These are phyloP conservation scores for Beta macrorhiza DNA, from an alignment of 179 eudicot genomes.

Conservation along the genomic window DNA sequence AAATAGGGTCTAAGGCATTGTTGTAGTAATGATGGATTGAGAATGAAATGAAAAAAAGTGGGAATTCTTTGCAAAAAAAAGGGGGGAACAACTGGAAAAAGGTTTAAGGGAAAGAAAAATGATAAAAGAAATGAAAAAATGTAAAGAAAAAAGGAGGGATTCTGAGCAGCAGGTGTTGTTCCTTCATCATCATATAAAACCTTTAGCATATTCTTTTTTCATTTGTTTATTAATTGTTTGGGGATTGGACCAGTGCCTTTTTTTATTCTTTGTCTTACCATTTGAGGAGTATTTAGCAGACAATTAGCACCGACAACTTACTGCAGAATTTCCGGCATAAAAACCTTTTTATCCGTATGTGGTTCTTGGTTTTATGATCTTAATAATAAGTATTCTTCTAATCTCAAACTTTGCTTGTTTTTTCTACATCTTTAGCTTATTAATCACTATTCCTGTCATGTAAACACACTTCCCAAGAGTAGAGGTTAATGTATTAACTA, in stretches of 20 bases:
- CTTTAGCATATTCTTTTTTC: conserved; percentile 27
- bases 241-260: conserved; percentile 13
- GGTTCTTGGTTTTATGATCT: conserved; percentile 23
- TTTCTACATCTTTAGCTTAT: background rate
- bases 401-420: background rate
- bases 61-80: conserved; percentile 22
- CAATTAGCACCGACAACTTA: conserved; percentile 43
- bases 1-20: no score
- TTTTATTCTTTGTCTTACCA: conserved; percentile 23
- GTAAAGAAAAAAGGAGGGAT: conserved; percentile 7
- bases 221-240: conserved; percentile 8
- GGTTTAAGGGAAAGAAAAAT: conserved; percentile 9
- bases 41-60: background rate
- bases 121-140: conserved; percentile 4
- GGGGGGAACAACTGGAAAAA: conserved; percentile 17
- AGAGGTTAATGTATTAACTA: no score
- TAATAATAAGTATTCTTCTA: conserved; percentile 1
- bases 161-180: conserved; percentile 30
- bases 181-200: conserved; percentile 27
- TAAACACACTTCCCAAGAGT: no score
- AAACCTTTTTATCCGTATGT: conserved; percentile 34
- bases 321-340: conserved; percentile 38
- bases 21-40: conserved; percentile 1
- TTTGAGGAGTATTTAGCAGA: conserved; percentile 36
- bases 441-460: no score